Conservation (phyloP, 2,329 filamentous ascomycete species). For the Xylariaceae sp. region DNA sequence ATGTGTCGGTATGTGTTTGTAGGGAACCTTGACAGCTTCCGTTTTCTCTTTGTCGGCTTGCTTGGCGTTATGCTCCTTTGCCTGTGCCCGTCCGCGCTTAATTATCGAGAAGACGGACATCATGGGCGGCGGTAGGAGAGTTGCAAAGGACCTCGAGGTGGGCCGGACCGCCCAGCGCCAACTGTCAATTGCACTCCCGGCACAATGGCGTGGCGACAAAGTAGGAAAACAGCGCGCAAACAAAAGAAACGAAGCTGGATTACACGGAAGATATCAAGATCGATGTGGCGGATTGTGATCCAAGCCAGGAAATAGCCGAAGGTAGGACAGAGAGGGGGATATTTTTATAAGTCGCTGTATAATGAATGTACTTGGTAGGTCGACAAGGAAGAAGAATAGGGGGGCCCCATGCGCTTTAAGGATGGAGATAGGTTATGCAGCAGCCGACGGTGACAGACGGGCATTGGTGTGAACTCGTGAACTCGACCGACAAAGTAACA, state of each 20-base stretch:
- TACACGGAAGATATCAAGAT: neutral
- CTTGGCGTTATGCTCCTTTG: constrained; percentile 51
- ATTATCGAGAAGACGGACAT: constrained; percentile 25
- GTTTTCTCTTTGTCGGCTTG: constrained; percentile 44
- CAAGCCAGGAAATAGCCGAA: neutral
- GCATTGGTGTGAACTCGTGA: neutral
- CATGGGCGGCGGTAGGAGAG: neutral
- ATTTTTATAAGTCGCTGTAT: neutral
- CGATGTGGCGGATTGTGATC: neutral
- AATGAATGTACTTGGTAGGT: neutral
- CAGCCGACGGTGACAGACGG: neutral
- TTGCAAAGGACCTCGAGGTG: neutral
- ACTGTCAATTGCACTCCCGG: neutral
- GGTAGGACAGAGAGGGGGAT: neutral
- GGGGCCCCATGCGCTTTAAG: no score
- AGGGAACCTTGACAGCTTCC: constrained; percentile 43
- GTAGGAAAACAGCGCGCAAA: neutral
- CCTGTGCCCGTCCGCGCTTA: constrained; percentile 39
- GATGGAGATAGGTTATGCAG: neutral
- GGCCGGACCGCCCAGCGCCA: constrained; percentile 3
- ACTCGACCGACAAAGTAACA: neutral
- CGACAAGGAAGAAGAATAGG: neutral
- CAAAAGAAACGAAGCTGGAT: neutral
- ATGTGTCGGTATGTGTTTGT: constrained; percentile 59
- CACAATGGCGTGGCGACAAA: neutral